These are phyloP conservation scores for Pythium periplocum DNA, from an alignment of 352 stramenopile species.

Conservation along the genomic window DNA sequence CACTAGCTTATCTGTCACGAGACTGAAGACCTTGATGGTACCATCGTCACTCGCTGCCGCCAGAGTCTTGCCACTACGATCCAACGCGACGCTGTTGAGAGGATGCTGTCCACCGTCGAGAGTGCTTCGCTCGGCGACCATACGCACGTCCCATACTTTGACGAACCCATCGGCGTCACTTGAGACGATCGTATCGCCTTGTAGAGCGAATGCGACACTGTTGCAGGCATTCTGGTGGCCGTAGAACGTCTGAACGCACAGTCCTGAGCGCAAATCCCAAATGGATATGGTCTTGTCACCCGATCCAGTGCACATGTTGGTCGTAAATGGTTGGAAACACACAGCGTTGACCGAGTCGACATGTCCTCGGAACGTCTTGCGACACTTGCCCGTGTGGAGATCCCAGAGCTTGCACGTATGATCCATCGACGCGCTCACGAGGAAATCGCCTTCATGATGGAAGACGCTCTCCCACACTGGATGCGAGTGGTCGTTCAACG, in stretches of 20 bases:
- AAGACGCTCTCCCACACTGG: conserved; percentile 92
- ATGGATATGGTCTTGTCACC: conserved; percentile 95
- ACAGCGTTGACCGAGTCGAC: conserved; percentile 93
- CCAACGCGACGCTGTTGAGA: conserved; percentile 89
- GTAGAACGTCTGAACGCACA: conserved; percentile 94
- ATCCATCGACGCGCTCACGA: conserved; percentile 91
- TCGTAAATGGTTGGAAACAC: conserved; percentile 91
- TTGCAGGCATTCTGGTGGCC: conserved; percentile 94
- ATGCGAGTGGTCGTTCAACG: conserved; percentile 90
- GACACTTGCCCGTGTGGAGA: conserved; percentile 80
- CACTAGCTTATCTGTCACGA: conserved; percentile 61
- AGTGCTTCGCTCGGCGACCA: conserved; percentile 88
- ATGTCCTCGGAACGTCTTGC: conserved; percentile 91
- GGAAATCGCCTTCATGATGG: conserved; percentile 92
- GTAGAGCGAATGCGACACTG: conserved; percentile 80
- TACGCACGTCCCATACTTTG: conserved; percentile 94
- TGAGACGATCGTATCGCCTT: conserved; percentile 87
- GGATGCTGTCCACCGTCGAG: conserved; percentile 86
- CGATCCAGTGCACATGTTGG: conserved; percentile 90
- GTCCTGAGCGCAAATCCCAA: conserved; percentile 91
- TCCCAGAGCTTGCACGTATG: conserved; percentile 94
- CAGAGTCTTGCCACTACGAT: conserved; percentile 84
- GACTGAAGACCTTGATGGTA: conserved; percentile 85
- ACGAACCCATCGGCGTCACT: conserved; percentile 93
- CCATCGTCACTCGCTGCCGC: conserved; percentile 88